Evolutionary conservation across 2,329 filamentous ascomycete species (phyloP), one percentile per base, ranked within the genome.

Genomic region (Pseudocercospora eumusae): DNA sequence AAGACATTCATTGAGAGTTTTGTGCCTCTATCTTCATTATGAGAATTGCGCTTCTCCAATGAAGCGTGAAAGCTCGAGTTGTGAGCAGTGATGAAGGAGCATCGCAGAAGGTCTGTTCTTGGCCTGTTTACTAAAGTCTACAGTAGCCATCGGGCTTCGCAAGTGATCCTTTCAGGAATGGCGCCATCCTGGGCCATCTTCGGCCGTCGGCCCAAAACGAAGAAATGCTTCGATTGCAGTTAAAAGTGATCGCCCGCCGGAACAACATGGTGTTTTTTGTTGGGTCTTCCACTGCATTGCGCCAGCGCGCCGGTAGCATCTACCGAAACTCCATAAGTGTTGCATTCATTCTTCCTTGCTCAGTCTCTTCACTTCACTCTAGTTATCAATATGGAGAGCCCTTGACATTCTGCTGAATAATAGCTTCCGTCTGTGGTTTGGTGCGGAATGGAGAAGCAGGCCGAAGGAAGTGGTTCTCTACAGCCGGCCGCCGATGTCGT

Each of bases 311-410:
- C 47, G 47, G 47, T 52, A 25, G 10, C 1, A 27, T 28, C 25
- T 52, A 10, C 47, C 53, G 53, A 56, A 40, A 8, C 21, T 33
- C 31, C 33, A 42, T 25, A 56, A 15, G 20, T 56, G 31, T 40
- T 56, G 53, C 53, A 56, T 44, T 40, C 53, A 56, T 44, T 40
- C 53, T 42, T 52, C 47, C 53, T 56, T 56, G 20, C 53, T 28
- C 20, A 42, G 18, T 40, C 36, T 42, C 28, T 55, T 36, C n/a
- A 11, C 18, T 42, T 21, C 21, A n/a, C 25, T 52, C 23, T 25
- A 56, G 23, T n/a, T n/a, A n/a, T n/a, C n/a, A n/a, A n/a, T 27
- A 42, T 40, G 28, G 33, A 23, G 31, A 44, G 21, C 1, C 33
- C 36, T 23, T 44, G 31, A 23, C n/a, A 18, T 25, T 25, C 53